Evolutionary conservation across 208 protist genomes (phyloP), one percentile per base, ranked within the genome.

Genomic region (Leishmania amazonensis): DNA sequence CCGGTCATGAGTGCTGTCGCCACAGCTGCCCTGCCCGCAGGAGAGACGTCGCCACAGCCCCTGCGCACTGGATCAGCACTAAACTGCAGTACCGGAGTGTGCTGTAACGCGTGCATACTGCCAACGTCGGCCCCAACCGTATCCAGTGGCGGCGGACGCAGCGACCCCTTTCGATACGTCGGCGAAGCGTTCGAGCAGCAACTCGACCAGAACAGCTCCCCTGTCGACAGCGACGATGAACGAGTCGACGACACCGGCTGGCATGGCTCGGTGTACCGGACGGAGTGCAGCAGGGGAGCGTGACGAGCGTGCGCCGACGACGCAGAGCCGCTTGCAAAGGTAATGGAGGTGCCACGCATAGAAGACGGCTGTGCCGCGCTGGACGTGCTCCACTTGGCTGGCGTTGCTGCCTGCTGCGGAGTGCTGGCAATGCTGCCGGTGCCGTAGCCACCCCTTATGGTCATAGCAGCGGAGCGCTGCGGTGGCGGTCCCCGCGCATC

Each of bases 291-390:
- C 38, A 85, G 40, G 35, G 77, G 70, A 9, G 60, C 35, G 62
- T 85, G 76, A 11, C 77, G 77, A 11, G 57, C 35, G 75, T 78
- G 75, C 40, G 49, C 9, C 13, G 64, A 38, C 19, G 76, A 80
- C 1, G 65, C 67, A 28, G 79, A 82, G n/a, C 83, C 83, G 75
- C 83, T 83, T 7, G 83, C 79, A 71, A 79, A 86, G 31, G 74
- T 77, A 28, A 86, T 60, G 17, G 83, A 83, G 64, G 83, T 57
- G 1, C 83, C 78, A 3, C 78, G 79, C 78, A 86, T 86, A 74
- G 83, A 81, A 24, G 78, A 68, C n/a, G 78, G 67, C 49, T 76
- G 83, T 9, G 75, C 78, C 24, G 47, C 60, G 65, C 45, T 83
- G 47, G 62, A 65, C 17, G 83, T 80, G 31, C 40, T 72, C 83